Base-by-base conservation (phyloP, 257 asterid species). In the Capsicum rhomboideum region DNA sequence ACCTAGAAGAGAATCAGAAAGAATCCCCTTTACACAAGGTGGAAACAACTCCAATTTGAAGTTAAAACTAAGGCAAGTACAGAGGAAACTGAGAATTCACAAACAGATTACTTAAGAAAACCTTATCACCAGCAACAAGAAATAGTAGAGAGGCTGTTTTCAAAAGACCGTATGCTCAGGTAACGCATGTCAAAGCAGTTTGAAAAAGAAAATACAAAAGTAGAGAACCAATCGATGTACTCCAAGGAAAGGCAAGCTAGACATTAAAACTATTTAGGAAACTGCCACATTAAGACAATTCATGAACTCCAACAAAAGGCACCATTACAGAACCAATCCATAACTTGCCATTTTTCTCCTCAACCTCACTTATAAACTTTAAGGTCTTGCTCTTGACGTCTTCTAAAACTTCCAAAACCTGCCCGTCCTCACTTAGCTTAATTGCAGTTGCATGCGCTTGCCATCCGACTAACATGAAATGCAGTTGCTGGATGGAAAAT, bases 291-390 rank as follows among this genome's bases (percentile, higher is more conserved):
- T 58, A 83, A 31, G 83, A 49, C 87, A 91, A 79, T 69, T 61
- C 82, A 80, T 91, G 82, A 37, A 90, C 63, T 72, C 95, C 97
- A 21, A 91, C 26, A n/a, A 87, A 91, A 82, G 98, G 91, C 88
- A 88, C 88, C 84, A 93, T 23, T 6, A 92, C 97, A 69, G 96
- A 94, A 21, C 87, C 96, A 77, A 93, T 81, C 95, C 97, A 93
- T 31, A 94, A 88, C 83, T 89, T 92, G 79, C 95, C 96, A 50
- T 93, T 29, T 82, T 84, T 89, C 90, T 93, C 96, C 88, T 94
- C 97, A 6, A 90, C 92, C 84, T 94, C 97, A 75, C 97, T 94
- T 17, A 94, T 84, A 79, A 91, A 90, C 87, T 88, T 90, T 92
- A 91, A 58, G 0, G 87, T 90, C 85, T 89, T 88, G 83, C 97